These are phyloP conservation scores for Eragrostis nindensis DNA, from an alignment of 176 grass and related monocot genomes.

Conservation along the genomic window DNA sequence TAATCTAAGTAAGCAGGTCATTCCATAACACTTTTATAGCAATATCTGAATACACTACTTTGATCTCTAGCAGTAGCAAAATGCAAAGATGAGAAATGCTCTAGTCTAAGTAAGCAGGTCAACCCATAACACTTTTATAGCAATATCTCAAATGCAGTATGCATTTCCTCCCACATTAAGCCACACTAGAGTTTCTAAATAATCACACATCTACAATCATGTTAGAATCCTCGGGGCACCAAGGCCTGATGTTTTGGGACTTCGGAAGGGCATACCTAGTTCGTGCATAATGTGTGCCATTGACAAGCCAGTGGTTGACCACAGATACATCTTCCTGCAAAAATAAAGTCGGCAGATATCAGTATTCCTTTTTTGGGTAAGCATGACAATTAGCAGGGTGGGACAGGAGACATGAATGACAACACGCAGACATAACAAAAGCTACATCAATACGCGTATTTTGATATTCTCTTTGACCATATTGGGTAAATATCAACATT, in stretches of 20 bases:
- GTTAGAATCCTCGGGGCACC: not conserved
- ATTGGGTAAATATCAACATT: slow-evolving; percentile 17
- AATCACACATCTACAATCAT: not conserved
- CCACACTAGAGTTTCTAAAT: not conserved
- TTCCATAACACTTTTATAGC: not conserved
- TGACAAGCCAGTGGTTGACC: slow-evolving; percentile 85
- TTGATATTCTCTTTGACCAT: not conserved
- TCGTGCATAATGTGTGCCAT: slow-evolving; percentile 80
- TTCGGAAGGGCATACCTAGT: slow-evolving; percentile 67
- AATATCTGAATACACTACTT: not conserved
- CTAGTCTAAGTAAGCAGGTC: not conserved
- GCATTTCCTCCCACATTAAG: slow-evolving; percentile 14
- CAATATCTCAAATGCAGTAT: slow-evolving; percentile 8
- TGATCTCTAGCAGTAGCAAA: not conserved
- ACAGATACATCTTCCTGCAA: slow-evolving; percentile 82
- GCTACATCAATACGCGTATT: too few relatives aligned
- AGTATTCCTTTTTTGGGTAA: too few relatives aligned
- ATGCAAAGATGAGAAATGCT: not conserved
- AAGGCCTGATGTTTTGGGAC: not conserved
- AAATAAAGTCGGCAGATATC: not conserved
- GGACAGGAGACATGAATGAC: too few relatives aligned
- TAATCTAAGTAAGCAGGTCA: not conserved
- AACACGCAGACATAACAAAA: too few relatives aligned
- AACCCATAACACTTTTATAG: not conserved
- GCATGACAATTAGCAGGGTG: too few relatives aligned